phyloP scores from a whole-genome alignment of 2,329 filamentous ascomycete species.

The Exophiala lecanii-corni region DNA sequence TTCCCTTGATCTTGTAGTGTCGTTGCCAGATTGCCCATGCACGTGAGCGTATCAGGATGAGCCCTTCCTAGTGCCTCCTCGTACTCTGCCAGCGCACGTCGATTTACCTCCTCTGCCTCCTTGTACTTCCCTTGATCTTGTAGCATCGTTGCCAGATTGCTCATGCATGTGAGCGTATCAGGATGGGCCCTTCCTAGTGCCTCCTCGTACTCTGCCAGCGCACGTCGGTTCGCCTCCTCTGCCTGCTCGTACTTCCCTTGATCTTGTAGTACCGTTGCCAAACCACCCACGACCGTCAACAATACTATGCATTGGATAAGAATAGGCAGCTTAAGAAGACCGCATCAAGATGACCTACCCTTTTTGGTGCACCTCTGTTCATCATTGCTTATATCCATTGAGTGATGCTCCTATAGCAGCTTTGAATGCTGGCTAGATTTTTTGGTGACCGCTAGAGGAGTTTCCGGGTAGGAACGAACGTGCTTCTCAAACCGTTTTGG shows the following conservation, averaged over 20 bases:
- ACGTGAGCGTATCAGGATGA: background rate
- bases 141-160: background rate
- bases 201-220: background rate
- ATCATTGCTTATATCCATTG: background rate
- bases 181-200: background rate
- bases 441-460: too few species aligned
- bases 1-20: too few species aligned
- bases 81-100: background rate
- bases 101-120: conserved; percentile 1
- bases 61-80: background rate
- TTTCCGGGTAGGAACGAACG: background rate
- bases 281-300: background rate
- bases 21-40: conserved; percentile 3
- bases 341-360: background rate
- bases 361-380: background rate
- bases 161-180: conserved; percentile 1
- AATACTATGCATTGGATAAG: background rate
- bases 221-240: background rate
- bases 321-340: background rate
- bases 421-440: conserved; percentile 1
- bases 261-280: background rate
- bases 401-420: background rate
- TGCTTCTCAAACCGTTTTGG: background rate
- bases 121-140: too few species aligned
- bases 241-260: conserved; percentile 2